phyloP scores from a whole-genome alignment of 768 basidiomycete species.

The Galerina sulciceps region DNA sequence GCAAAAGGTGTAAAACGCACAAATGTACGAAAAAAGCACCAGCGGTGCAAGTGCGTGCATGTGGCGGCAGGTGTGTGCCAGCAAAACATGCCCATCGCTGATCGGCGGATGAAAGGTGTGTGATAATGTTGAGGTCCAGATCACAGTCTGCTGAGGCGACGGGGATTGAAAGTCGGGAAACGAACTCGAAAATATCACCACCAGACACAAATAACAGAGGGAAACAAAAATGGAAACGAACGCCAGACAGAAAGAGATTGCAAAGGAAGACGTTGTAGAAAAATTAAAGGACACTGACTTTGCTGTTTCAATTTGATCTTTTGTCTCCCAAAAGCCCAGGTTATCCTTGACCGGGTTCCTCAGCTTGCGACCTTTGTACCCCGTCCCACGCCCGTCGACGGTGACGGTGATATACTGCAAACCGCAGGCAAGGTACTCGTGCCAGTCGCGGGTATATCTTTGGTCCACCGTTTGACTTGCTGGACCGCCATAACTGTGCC shows the following conservation, averaged over 20 bases:
- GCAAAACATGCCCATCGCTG: too few relatives aligned
- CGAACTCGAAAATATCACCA: too few relatives aligned
- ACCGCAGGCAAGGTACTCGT: slow-evolving; percentile 81
- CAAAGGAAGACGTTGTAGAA: not conserved
- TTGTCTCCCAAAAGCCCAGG: slow-evolving; percentile 87
- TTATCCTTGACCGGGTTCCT: slow-evolving; percentile 89
- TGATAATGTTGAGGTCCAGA: too few relatives aligned
- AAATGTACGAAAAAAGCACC: too few relatives aligned
- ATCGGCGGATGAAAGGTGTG: too few relatives aligned
- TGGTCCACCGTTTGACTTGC: slow-evolving; percentile 77
- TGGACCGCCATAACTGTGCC: slow-evolving; percentile 85
- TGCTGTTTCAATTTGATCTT: slow-evolving; percentile 89
- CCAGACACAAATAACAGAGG: not conserved
- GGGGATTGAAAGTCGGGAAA: too few relatives aligned
- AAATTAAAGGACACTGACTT: slow-evolving; percentile 47
- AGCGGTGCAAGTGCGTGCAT: too few relatives aligned
- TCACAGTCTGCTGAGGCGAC: too few relatives aligned
- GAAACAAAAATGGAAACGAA: not conserved
- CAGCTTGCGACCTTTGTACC: slow-evolving; percentile 83
- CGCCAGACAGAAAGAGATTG: not conserved
- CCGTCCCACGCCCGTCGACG: slow-evolving; percentile 94
- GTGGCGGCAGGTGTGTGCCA: too few relatives aligned
- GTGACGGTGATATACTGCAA: slow-evolving; percentile 84
- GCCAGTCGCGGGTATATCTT: slow-evolving; percentile 78
- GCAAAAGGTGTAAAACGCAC: too few relatives aligned